Conservation (phyloP, 768 basidiomycete species). For the Boletus tylopilopsis region DNA sequence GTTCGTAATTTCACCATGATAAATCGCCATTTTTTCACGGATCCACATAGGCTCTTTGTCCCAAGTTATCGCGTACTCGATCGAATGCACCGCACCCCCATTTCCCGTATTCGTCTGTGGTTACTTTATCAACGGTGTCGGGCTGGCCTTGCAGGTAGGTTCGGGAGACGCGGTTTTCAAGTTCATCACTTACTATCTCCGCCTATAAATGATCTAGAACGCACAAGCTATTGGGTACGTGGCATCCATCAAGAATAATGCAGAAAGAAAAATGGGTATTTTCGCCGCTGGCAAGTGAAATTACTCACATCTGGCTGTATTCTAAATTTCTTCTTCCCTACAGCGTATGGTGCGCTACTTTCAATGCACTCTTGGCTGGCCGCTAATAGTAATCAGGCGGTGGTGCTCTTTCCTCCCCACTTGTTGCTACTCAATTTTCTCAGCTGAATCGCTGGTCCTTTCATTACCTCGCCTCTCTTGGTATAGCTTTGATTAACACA, state of each 20-base stretch:
- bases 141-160: constrained; percentile 42
- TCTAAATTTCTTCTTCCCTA: neutral
- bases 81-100: constrained; percentile 43
- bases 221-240: constrained; percentile 53
- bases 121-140: constrained; percentile 44
- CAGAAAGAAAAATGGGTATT: constrained; percentile 47
- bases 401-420: constrained; percentile 50
- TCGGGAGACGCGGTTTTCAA: neutral
- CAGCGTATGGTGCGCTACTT: constrained; percentile 12
- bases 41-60: constrained; percentile 31
- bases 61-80: constrained; percentile 39
- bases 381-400: constrained; percentile 25
- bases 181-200: no score
- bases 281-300: constrained; percentile 43
- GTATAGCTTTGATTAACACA: constrained; percentile 57
- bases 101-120: constrained; percentile 54
- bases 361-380: neutral
- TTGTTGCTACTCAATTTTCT: constrained; percentile 54
- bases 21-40: neutral
- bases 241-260: constrained; percentile 51
- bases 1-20: constrained; percentile 11
- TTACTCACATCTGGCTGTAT: neutral
- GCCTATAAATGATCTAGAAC: constrained; percentile 38
- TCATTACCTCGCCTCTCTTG: constrained; percentile 52
- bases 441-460: constrained; percentile 35